phyloP scores from a whole-genome alignment of 2,329 filamentous ascomycete genomes.

The Calonectria hongkongensis region DNA sequence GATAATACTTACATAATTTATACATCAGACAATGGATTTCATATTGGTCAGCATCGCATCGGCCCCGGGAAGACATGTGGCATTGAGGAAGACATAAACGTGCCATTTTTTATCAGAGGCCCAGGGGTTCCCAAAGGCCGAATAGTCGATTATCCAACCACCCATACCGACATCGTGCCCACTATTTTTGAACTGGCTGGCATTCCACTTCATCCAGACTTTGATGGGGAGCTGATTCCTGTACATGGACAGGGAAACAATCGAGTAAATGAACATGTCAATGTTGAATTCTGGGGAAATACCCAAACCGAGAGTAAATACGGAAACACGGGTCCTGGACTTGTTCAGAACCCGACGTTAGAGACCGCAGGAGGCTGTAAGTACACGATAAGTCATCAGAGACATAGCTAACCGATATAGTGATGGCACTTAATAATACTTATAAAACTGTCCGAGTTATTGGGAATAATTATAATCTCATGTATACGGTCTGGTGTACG shows the following conservation, averaged over 20 bases:
- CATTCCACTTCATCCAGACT: not conserved
- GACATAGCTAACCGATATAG: not conserved
- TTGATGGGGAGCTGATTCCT: not conserved
- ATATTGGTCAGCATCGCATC: not conserved
- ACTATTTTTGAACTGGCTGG: not conserved
- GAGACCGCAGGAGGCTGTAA: not conserved
- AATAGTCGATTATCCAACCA: not conserved
- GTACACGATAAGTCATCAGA: not conserved
- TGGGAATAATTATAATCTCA: not conserved
- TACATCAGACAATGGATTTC: not conserved
- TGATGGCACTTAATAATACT: not conserved
- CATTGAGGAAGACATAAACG: not conserved
- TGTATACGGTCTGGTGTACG: slow-evolving; percentile 4
- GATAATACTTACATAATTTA: not conserved
- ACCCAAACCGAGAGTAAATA: not conserved
- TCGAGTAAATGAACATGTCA: not conserved
- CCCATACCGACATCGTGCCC: not conserved
- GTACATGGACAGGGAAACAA: not conserved
- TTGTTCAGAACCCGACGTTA: not conserved
- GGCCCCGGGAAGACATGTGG: not conserved
- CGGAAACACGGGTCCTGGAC: not conserved
- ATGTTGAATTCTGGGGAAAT: not conserved
- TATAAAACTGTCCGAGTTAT: not conserved
- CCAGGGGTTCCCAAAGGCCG: not conserved
- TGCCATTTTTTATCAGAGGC: not conserved